Evolutionary conservation across 2,329 filamentous ascomycete genomes (phyloP).

Genomic region (Xylaria sp.): DNA sequence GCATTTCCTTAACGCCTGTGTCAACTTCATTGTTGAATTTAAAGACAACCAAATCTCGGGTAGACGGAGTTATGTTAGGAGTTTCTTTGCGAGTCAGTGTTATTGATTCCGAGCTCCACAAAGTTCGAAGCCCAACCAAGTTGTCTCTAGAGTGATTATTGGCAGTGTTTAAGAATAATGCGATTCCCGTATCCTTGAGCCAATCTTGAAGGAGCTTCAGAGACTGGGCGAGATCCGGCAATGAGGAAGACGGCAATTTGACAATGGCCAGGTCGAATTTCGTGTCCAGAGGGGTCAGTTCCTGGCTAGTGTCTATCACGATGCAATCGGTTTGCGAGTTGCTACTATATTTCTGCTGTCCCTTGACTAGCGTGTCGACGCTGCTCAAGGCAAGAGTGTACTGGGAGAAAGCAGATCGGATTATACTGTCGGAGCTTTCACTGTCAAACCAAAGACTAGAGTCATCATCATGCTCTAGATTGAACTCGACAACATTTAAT

Average conservation of each 20-base stretch:
- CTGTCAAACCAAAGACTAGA: slow-evolving; percentile 14
- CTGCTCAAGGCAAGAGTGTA: not conserved
- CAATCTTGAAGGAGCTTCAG: not conserved
- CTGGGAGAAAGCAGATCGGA: slow-evolving; percentile 4
- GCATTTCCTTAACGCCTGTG: not conserved
- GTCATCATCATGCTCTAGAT: not conserved
- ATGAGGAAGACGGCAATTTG: not conserved
- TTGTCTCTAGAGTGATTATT: not conserved
- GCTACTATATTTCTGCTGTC: not conserved
- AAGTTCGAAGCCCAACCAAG: not conserved
- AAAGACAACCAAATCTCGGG: not conserved
- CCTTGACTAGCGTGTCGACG: slow-evolving; percentile 6
- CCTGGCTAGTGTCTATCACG: not conserved
- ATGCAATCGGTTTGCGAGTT: not conserved
- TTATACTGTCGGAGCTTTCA: not conserved
- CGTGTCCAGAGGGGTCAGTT: not conserved
- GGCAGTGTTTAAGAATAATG: not conserved
- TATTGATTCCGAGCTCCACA: not conserved
- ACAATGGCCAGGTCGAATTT: slow-evolving; percentile 1
- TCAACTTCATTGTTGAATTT: not conserved
- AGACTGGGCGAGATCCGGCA: not conserved
- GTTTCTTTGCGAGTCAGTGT: not conserved
- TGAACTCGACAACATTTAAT: slow-evolving; percentile 14
- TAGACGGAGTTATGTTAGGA: not conserved
- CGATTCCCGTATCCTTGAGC: not conserved